These are phyloP conservation scores for Paraphaeosphaeria minitans DNA, from an alignment of 2,329 filamentous ascomycete species.

Conservation along the genomic window DNA sequence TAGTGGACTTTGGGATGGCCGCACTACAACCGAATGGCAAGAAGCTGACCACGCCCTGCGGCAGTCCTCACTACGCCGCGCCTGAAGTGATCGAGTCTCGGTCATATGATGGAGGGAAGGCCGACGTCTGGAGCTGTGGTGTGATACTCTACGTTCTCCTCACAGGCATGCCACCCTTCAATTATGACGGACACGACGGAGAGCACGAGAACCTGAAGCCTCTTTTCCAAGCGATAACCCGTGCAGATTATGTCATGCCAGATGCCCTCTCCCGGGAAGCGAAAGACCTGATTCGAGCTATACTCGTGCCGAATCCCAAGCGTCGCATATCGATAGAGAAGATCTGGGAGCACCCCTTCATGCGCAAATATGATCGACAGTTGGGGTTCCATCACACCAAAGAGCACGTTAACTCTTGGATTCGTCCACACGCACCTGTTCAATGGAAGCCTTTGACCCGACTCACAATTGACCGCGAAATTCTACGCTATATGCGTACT, in stretches of 20 bases:
- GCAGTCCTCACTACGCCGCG: conserved; percentile 95
- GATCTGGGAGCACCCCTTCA: conserved; percentile 86
- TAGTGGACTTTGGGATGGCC: conserved; percentile 98
- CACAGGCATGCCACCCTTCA: conserved; percentile 81
- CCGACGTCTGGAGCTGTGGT: conserved; percentile 89
- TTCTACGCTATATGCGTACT: conserved; percentile 83
- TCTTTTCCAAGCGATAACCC: conserved; percentile 65
- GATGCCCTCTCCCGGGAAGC: conserved; percentile 67
- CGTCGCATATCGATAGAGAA: conserved; percentile 77
- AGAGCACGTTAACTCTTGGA: conserved; percentile 56
- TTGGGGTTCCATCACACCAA: conserved; percentile 74
- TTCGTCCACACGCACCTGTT: conserved; percentile 62
- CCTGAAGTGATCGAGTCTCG: conserved; percentile 83
- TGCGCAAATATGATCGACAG: conserved; percentile 77
- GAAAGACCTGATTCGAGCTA: conserved; percentile 76
- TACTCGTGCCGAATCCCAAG: conserved; percentile 78
- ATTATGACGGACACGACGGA: conserved; percentile 48
- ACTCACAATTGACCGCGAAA: conserved; percentile 77
- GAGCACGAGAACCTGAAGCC: conserved; percentile 64
- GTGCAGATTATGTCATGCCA: conserved; percentile 55
- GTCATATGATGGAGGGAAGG: conserved; percentile 80
- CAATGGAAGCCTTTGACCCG: conserved; percentile 66
- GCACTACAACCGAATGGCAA: conserved; percentile 82
- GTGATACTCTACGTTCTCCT: conserved; percentile 83
- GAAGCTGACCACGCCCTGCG: conserved; percentile 85